These are phyloP conservation scores for Mantamonas sphyraenae DNA, from an alignment of 78 protist genomes.

Conservation along the genomic window DNA sequence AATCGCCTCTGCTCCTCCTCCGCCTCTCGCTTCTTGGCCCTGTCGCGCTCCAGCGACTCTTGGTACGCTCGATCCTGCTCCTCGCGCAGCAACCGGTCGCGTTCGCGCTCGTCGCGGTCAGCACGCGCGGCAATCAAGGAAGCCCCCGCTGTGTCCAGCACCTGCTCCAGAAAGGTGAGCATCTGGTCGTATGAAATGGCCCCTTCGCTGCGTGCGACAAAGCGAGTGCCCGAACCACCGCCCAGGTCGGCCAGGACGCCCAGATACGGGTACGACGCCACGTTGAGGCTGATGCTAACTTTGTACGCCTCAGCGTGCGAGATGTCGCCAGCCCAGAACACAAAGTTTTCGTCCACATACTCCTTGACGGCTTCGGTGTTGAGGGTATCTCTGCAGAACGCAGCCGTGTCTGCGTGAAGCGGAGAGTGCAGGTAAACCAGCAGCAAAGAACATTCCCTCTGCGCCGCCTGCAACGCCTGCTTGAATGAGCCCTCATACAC, in stretches of 20 bases:
- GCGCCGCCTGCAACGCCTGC: no score
- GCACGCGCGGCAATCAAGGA: no score
- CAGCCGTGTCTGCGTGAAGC: no score
- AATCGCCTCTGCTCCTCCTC: not conserved
- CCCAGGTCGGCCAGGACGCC: not conserved
- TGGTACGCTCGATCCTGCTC: conserved; percentile 3
- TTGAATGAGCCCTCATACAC: no score
- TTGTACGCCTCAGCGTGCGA: not conserved
- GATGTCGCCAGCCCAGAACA: conserved; percentile 6
- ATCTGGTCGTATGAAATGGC: not conserved
- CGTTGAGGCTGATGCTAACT: not conserved
- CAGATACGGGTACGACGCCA: conserved; percentile 6
- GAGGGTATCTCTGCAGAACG: not conserved
- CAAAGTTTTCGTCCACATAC: conserved; percentile 11
- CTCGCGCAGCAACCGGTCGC: no score
- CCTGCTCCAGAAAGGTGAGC: not conserved
- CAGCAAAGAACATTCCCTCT: no score
- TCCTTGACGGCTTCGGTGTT: not conserved
- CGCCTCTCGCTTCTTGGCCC: not conserved
- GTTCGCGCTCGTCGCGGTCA: no score
- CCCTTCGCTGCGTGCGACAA: not conserved
- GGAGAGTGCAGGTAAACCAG: no score
- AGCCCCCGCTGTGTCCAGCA: conserved; percentile 3
- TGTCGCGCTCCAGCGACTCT: not conserved
- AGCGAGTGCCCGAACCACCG: not conserved